A percentile compares a stretch with the other conserved stretches of the same genome.
These are phyloP conservation scores for Coprinopsis strossmayeri DNA, from an alignment of 768 basidiomycete species.

Conservation along the genomic window DNA sequence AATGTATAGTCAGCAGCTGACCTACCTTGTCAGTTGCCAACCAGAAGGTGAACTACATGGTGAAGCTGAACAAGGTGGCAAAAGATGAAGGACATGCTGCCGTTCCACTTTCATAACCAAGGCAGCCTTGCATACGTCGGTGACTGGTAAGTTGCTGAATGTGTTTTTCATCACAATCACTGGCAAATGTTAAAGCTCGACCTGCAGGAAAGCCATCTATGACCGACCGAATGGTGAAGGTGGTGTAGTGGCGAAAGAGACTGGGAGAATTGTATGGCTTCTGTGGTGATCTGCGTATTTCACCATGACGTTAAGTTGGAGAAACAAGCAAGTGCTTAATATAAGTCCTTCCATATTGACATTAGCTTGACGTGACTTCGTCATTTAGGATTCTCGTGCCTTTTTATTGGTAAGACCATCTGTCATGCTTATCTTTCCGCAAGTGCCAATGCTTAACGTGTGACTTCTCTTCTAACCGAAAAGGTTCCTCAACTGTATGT, in stretches of 20 bases:
- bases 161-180: too few species aligned
- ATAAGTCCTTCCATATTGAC: not conserved
- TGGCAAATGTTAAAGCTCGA: too few species aligned
- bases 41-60: conserved; percentile 67
- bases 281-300: conserved; percentile 84
- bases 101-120: conserved; percentile 66
- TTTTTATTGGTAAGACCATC: conserved; percentile 42
- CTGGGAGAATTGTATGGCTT: conserved; percentile 68
- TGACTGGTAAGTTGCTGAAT: conserved; percentile 55
- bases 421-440: too few species aligned
- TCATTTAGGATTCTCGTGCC: conserved; percentile 52
- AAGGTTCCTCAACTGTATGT: conserved; percentile 60
- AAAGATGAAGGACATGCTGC: conserved; percentile 40
- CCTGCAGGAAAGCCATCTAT: conserved; percentile 80
- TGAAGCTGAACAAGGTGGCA: conserved; percentile 57
- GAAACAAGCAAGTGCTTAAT: conserved; percentile 54
- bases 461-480: too few species aligned
- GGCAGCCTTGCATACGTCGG: conserved; percentile 81
- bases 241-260: conserved; percentile 53
- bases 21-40: conserved; percentile 68
- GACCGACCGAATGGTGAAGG: conserved; percentile 40
- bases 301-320: conserved; percentile 63
- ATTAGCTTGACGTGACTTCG: conserved; percentile 4
- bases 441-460: too few species aligned
- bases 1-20: too few species aligned